Evolutionary conservation across 345 rosid species (phyloP).

Genomic region (Corymbia maculata): DNA sequence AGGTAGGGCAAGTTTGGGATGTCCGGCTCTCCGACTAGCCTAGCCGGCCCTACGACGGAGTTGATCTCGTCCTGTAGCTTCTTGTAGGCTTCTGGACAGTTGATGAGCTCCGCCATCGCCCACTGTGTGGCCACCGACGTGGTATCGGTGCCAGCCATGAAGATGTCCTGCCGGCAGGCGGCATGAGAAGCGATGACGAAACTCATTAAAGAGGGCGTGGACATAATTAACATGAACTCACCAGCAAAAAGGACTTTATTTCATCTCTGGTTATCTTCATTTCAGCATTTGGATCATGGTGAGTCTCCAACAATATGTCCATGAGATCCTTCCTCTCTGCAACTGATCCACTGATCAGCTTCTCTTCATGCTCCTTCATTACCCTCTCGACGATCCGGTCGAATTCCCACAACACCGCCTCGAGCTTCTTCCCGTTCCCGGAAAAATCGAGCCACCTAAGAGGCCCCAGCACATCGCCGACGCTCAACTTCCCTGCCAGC

Average conservation of each 20-base stretch:
- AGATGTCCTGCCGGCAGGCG: neutral
- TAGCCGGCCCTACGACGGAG: neutral
- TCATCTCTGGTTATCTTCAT: slow-evolving; percentile 40
- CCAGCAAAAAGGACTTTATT: slow-evolving; percentile 52
- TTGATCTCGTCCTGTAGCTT: slow-evolving; percentile 13
- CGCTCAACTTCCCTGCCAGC: slow-evolving; percentile 42
- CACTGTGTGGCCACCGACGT: slow-evolving; percentile 14
- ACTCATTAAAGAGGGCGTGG: neutral
- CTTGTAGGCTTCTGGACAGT: slow-evolving; percentile 1
- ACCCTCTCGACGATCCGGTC: slow-evolving; percentile 44
- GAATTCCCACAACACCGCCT: slow-evolving; percentile 25
- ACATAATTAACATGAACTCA: neutral
- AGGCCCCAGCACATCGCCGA: slow-evolving; percentile 64
- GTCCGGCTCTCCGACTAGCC: slow-evolving; percentile 13
- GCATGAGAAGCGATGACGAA: neutral
- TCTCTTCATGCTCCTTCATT: slow-evolving; percentile 46
- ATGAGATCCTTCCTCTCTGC: slow-evolving; percentile 22
- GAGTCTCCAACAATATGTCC: slow-evolving; percentile 28
- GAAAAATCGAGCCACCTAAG: slow-evolving; percentile 45
- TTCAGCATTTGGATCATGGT: slow-evolving; percentile 35
- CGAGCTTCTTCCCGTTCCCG: slow-evolving; percentile 42
- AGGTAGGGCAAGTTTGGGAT: slow-evolving; percentile 13
- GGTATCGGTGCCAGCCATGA: slow-evolving; percentile 9
- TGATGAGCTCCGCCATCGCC: slow-evolving; percentile 21
- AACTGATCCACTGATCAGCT: neutral